Conservation (phyloP, 257 asterid genomes). For the Solanum peruvianum region DNA sequence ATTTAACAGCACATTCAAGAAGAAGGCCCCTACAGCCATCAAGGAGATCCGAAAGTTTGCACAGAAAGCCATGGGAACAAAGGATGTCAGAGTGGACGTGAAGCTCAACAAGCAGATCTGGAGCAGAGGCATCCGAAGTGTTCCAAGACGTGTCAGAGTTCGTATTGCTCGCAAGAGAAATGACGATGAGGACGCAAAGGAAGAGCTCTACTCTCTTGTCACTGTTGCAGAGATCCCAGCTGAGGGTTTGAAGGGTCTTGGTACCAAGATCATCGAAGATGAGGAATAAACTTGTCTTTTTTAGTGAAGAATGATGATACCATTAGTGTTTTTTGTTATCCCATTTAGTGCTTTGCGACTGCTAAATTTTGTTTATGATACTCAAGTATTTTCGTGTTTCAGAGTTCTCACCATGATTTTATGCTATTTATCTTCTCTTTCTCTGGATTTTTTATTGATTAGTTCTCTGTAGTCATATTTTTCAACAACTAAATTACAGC, state of each 20-base stretch:
- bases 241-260: constrained; percentile 42
- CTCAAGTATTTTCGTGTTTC: not conserved
- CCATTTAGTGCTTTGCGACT: not conserved
- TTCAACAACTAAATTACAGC: not conserved
- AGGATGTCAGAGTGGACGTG: constrained; percentile 44
- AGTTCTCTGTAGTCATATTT: not conserved
- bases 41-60: constrained; percentile 52
- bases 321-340: not conserved
- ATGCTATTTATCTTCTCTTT: not conserved
- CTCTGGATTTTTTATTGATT: not conserved
- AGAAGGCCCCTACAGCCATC: constrained; percentile 54
- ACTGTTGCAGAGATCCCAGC: constrained; percentile 42
- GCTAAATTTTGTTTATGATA: not conserved
- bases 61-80: constrained; percentile 44
- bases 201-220: constrained; percentile 50
- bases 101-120: constrained; percentile 53
- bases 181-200: constrained; percentile 58
- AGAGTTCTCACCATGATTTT: not conserved
- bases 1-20: constrained; percentile 36
- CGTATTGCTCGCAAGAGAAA: constrained; percentile 55
- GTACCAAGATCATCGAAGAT: constrained; percentile 42
- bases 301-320: not conserved
- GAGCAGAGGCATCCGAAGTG: constrained; percentile 58
- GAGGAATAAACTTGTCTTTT: constrained; percentile 15
- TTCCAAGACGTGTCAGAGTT: constrained; percentile 46